These are phyloP conservation scores for Papiliotrema laurentii DNA, from an alignment of 1,284 basidiomycete genomes.

Conservation along the genomic window DNA sequence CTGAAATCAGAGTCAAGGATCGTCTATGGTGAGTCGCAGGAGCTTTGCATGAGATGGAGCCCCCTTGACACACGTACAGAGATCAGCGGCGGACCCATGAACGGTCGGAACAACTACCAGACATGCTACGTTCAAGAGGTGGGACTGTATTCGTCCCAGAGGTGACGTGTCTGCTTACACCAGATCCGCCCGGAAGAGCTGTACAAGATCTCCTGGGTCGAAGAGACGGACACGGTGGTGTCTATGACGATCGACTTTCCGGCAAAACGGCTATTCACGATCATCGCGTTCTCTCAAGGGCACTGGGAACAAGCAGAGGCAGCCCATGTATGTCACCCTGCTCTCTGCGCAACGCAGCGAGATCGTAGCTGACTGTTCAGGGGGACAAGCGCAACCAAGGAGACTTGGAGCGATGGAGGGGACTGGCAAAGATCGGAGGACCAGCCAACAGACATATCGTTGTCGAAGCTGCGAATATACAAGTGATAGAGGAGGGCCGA, in stretches of 20 bases:
- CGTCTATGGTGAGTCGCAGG: no score
- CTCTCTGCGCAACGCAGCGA: no score
- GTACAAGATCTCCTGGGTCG: conserved; percentile 35
- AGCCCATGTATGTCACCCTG: no score
- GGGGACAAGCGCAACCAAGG: conserved; percentile 39
- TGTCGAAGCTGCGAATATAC: no score
- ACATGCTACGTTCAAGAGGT: conserved; percentile 31
- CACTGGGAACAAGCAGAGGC: conserved; percentile 37
- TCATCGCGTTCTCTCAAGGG: conserved; percentile 36
- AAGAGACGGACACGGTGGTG: conserved; percentile 42
- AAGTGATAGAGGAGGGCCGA: no score
- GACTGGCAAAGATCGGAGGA: conserved; percentile 34
- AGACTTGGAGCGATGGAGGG: conserved; percentile 37
- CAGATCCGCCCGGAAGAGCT: conserved; percentile 19
- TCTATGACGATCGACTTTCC: conserved; percentile 35
- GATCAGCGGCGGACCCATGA: conserved; percentile 40
- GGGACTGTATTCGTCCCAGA: no score
- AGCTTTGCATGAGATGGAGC: no score
- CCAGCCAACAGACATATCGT: no score
- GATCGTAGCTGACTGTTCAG: no score
- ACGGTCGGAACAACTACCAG: conserved; percentile 38
- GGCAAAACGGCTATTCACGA: conserved; percentile 32
- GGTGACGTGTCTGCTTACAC: no score
- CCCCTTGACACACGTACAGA: no score
- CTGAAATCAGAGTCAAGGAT: no score